These are phyloP conservation scores for Salix brachista DNA, from an alignment of 345 rosid species.

Conservation along the genomic window DNA sequence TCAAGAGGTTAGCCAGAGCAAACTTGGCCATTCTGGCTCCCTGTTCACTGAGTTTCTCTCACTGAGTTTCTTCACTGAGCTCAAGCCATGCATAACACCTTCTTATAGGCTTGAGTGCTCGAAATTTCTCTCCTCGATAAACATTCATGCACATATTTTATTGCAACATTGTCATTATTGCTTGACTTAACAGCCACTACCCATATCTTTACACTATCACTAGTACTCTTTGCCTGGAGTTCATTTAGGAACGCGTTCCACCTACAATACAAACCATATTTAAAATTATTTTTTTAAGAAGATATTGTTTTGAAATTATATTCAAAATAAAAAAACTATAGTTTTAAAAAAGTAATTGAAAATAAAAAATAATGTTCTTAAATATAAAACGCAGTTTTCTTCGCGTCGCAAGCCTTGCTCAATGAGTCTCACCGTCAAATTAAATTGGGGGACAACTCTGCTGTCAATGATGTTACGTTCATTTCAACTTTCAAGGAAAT, in stretches of 20 bases:
- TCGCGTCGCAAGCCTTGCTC: not conserved
- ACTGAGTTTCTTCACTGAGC: not conserved
- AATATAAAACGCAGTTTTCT: no score
- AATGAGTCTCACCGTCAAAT: not conserved
- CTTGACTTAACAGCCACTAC: not conserved
- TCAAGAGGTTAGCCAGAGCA: slow-evolving; percentile 1
- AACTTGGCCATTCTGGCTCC: slow-evolving; percentile 14
- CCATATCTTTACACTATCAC: no score
- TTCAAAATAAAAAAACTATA: no score
- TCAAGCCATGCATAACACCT: not conserved
- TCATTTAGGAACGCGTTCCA: no score
- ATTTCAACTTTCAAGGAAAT: not conserved
- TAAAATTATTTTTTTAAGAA: no score
- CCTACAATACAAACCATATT: no score
- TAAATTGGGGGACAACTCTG: not conserved
- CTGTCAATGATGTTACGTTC: not conserved
- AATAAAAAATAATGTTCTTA: no score
- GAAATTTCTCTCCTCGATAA: no score
- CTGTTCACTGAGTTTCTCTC: not conserved
- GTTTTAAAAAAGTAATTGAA: no score
- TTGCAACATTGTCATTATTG: not conserved
- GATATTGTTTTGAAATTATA: no score
- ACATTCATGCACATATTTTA: not conserved
- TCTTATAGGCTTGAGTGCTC: not conserved
- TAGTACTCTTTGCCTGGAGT: no score